phyloP scores from a whole-genome alignment of 2,329 filamentous ascomycete species.

The Cladophialophora exuberans region DNA sequence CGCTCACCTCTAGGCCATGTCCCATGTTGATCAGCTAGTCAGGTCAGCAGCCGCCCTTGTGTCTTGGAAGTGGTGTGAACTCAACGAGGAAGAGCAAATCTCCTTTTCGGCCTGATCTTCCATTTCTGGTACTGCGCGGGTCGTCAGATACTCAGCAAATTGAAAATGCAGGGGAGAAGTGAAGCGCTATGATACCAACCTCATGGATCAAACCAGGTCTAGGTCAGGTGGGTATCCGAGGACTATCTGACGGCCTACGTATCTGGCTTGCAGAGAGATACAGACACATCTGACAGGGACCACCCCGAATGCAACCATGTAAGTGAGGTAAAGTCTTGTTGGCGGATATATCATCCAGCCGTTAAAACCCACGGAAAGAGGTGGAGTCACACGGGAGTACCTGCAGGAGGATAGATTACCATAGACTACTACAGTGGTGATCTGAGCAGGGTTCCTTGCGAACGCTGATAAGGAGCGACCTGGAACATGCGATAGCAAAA shows the following conservation, averaged over 20 bases:
- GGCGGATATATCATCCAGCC: constrained; percentile 1
- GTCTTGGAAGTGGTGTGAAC: background rate
- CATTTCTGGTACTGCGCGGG: background rate
- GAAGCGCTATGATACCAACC: background rate
- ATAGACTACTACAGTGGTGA: too few relatives aligned
- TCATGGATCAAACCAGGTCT: background rate
- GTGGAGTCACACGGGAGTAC: background rate
- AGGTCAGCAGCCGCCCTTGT: background rate
- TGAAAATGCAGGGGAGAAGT: background rate
- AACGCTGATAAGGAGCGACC: background rate
- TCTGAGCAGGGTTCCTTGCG: background rate
- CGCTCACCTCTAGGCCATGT: background rate
- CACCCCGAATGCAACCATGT: background rate
- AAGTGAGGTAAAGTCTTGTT: background rate
- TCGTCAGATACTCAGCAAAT: background rate
- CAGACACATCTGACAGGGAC: background rate
- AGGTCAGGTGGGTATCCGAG: background rate
- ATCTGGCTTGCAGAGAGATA: background rate
- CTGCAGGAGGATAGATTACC: background rate
- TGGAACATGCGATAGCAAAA: background rate
- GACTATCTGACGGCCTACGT: too few relatives aligned
- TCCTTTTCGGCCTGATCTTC: constrained; percentile 3
- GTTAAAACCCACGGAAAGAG: background rate
- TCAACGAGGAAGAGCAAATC: background rate
- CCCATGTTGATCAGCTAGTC: background rate